Percentiles rank a stretch among this genome's conserved stretches.
Evolutionary conservation across 208 protist species (phyloP).

Genomic region (Phytomonas sp.): DNA sequence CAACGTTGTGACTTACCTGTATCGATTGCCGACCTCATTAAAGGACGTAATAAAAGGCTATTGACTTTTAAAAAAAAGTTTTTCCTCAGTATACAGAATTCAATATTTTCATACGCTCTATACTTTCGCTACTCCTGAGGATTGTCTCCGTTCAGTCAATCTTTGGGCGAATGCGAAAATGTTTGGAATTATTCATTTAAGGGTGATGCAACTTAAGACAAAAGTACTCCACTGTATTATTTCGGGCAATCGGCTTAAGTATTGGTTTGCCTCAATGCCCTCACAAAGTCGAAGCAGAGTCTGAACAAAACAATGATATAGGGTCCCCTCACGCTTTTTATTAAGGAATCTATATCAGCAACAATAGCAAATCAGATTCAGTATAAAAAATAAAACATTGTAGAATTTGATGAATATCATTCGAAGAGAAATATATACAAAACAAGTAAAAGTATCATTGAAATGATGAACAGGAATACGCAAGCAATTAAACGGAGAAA

Average conservation of each 20-base stretch:
- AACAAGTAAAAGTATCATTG: constrained; percentile 11
- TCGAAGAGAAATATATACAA: constrained; percentile 13
- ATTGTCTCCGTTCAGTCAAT: not conserved
- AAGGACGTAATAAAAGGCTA: constrained; percentile 1
- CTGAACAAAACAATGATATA: not conserved
- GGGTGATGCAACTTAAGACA: not conserved
- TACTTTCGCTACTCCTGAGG: not conserved
- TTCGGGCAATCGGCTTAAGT: not conserved
- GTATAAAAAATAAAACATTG: constrained; percentile 14
- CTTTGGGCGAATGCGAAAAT: not conserved
- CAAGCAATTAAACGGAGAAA: constrained; percentile 2
- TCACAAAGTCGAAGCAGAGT: not conserved
- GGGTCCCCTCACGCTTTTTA: not conserved
- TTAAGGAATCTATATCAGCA: constrained; percentile 2
- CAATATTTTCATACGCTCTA: not conserved
- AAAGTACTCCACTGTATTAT: not conserved
- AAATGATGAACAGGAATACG: constrained; percentile 10
- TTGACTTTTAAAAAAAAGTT: constrained; percentile 9
- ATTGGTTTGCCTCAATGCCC: not conserved
- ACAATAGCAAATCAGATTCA: constrained; percentile 9
- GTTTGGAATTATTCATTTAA: not conserved
- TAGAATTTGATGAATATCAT: constrained; percentile 7
- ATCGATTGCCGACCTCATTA: not conserved
- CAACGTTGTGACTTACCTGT: not conserved
- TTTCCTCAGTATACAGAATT: not conserved